Evolutionary conservation across 805 yeast species (phyloP).

Genomic region (Suhomyces prunicola): DNA sequence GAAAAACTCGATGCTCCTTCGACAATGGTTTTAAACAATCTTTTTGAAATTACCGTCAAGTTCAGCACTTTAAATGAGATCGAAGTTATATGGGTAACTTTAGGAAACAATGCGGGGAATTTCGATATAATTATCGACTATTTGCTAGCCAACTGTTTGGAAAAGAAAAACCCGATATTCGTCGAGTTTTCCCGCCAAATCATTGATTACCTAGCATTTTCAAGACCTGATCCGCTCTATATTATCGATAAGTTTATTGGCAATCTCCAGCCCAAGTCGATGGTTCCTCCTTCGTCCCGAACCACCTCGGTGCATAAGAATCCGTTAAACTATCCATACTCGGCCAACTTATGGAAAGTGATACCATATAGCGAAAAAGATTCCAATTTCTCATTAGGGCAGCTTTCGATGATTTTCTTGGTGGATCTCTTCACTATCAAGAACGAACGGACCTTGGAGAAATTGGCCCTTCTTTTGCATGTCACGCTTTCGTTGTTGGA

Average conservation of each 20-base stretch:
- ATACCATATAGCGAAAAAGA: constrained; percentile 55
- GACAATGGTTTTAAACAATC: constrained; percentile 71
- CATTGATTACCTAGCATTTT: constrained; percentile 66
- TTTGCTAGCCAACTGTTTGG: constrained; percentile 63
- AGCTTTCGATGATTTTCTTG: constrained; percentile 76
- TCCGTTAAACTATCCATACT: constrained; percentile 55
- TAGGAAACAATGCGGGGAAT: constrained; percentile 74
- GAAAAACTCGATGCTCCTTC: constrained; percentile 16
- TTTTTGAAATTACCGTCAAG: constrained; percentile 80
- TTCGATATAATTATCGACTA: constrained; percentile 70
- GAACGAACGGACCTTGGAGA: constrained; percentile 55
- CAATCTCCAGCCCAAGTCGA: constrained; percentile 76
- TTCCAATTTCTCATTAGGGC: constrained; percentile 82
- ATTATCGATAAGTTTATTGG: constrained; percentile 60
- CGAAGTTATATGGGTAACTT: constrained; percentile 92
- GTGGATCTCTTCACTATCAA: constrained; percentile 76
- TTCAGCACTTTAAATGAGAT: constrained; percentile 83
- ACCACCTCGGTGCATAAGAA: not conserved
- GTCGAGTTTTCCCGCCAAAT: constrained; percentile 81
- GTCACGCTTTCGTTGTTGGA: constrained; percentile 78
- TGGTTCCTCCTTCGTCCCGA: constrained; percentile 64
- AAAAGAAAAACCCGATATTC: constrained; percentile 66
- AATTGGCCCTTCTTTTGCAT: constrained; percentile 74
- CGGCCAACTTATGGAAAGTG: constrained; percentile 67
- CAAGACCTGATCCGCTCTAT: constrained; percentile 45